Base-by-base conservation (phyloP, 164 flowering plant genomes). In the Stephania japonica region DNA sequence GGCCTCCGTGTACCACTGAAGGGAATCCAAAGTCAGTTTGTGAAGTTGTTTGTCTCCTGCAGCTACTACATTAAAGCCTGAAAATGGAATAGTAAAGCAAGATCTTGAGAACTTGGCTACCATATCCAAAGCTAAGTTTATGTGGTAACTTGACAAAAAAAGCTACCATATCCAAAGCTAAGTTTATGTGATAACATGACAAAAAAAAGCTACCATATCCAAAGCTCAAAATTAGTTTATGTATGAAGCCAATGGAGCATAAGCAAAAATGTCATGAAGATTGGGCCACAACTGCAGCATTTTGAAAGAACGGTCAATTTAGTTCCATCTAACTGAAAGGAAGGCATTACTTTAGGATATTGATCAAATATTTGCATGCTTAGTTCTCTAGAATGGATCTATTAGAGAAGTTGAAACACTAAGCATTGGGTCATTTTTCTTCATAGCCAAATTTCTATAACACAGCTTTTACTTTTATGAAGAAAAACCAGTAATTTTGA, bases 1-100 rank as follows among this genome's bases (percentile, higher is more conserved):
- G n/a, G n/a, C n/a, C n/a, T n/a, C 12, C 3, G 41, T 23, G 8
- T 79, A 70, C 97, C 95, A 91, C 47, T 85, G 77, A 11, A 94
- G 75, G 12, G 84, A 75, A 73, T 87, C 85, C 16, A 92, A 43
- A 65, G 95, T 89, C 80, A 87, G 89, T 65, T 78, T 80, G 80
- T 91, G 97, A 80, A 91, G 77, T 71, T 76, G 73, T 70, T 81
- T 62, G 76, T 90, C 97, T 73, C 97, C 97, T 1, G 97, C 95
- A 21, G 97, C 97, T 63, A 89, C 83, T 12, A 92, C 92, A 59
- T 94, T 91, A 73, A 90, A 94, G 78, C 91, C 98, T 94, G 81
- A 67, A 75, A 76, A 63, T 7, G 16, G 6, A 43, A 62, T 50
- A 4, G 42, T 13, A n/a, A 32, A 0, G 18, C 38, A 32, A 12